Base-by-base conservation (phyloP, 2,329 filamentous ascomycete species). In the Aspergillus cejpii region DNA sequence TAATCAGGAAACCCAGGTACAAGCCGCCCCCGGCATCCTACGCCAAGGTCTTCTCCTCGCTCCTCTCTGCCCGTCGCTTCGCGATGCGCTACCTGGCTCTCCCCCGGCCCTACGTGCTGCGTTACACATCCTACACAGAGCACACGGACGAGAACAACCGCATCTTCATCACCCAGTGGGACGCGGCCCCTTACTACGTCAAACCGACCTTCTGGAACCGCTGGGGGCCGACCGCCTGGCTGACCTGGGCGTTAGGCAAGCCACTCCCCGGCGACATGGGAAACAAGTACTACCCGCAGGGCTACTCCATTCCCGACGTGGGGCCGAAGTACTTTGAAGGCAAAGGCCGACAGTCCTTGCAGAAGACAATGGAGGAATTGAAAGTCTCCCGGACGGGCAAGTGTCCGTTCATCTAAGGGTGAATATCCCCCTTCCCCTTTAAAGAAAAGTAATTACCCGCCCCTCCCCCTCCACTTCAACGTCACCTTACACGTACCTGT, bases 121-220 rank as follows among this genome's bases (percentile, higher is more conserved):
- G 52, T 52, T 64, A 44, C 60, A 62, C 44, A 41, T 51, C 56
- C 6, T 58, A 79, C 33, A 65, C 67, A 1, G 68, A 76, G 1
- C 47, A 69, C 0, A 68, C 76, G 0, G 76, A 85, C 7, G 64
- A 72, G 23, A 75, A 77, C 0, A 76, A 77, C 0, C 74, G 76
- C 2, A 73, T 80, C 50, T 70, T 74, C 42, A 61, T 66, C 55
- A 61, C 67, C 0, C 53, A 69, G 28, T 85, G 80, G 64, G 73
- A 81, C 20, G 76, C 78, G 8, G 76, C 80, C 37, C 84, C 84
- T 2, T 85, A 78, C 65, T 87, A 86, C 62, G 71, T 78, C 19
- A 72, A 76, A 48, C 73, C 73, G 21, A 83, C 76, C 0, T 62
- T 77, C 31, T 79, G 74, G 78, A 79, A 74, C 55, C 77, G 78